These are phyloP conservation scores for Asclepias syriaca DNA, from an alignment of 257 asterid species.

Conservation along the genomic window DNA sequence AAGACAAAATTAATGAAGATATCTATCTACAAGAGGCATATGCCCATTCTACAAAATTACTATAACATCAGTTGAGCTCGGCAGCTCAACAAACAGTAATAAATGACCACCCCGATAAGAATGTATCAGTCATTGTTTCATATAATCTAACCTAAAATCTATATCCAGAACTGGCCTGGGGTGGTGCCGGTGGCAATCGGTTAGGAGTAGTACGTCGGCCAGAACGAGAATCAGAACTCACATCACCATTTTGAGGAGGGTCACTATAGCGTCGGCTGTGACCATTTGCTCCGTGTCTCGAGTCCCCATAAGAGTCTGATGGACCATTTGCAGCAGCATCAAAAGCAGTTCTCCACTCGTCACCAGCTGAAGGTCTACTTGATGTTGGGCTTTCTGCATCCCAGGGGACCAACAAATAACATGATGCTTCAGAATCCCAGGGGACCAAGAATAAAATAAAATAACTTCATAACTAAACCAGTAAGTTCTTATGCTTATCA, in stretches of 20 bases:
- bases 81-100: constrained; percentile 37
- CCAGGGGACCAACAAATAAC: neutral
- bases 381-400: constrained; percentile 73
- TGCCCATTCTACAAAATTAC: constrained; percentile 37
- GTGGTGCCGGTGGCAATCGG: constrained; percentile 93
- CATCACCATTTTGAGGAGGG: constrained; percentile 72
- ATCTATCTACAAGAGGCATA: constrained; percentile 59
- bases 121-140: constrained; percentile 45
- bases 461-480: constrained; percentile 3
- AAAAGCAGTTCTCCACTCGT: constrained; percentile 95
- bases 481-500: neutral
- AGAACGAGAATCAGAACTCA: constrained; percentile 43
- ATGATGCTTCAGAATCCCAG: neutral
- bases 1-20: constrained; percentile 26
- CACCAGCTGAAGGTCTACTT: constrained; percentile 65
- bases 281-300: constrained; percentile 54
- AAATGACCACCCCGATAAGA: constrained; percentile 45
- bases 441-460: neutral
- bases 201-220: constrained; percentile 85
- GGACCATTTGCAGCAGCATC: constrained; percentile 80
- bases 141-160: constrained; percentile 50
- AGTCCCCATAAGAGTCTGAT: constrained; percentile 41
- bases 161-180: constrained; percentile 65
- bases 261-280: constrained; percentile 74
- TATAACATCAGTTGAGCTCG: constrained; percentile 41